Evolutionary conservation across 257 asterid species (phyloP), one percentile per base, ranked within the genome.

Genomic region (Solanum tarijense): DNA sequence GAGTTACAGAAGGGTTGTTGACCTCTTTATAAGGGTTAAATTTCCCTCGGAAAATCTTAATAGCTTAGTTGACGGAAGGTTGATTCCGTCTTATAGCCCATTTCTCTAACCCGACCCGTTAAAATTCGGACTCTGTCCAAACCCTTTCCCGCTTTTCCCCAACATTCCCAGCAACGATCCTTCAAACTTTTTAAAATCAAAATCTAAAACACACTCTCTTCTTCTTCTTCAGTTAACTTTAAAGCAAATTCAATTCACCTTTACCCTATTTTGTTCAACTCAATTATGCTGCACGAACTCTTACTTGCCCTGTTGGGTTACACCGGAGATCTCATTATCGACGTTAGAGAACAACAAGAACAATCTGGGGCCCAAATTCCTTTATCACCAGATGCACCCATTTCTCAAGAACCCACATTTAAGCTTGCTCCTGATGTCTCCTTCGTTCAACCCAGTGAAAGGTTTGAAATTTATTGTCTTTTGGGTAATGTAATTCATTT

Each of bases 251-350:
- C n/a, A 82, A 27, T n/a, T 81, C 66, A 43, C 6, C 25, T 39
- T 62, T 62, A 62, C 62, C 76, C 8, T 29, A 87, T 74, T 74
- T 74, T 74, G 20, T 74, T 74, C 48, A 36, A 74, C 68, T 4
- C 48, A 74, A 32, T 74, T 74, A 97, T 96, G 99, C 93, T 97
- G 62, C 99, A 97, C 95, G 99, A 97, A 90, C 89, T 97, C 89
- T 93, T 97, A 73, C 35, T 96, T 84, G 95, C 98, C 36, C 96
- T 97, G 25, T 60, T 97, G 27, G 99, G 99, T 91, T 94, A 93
- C 95, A 97, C 99, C 69, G 99, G 99, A 82, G 99, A 96, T 91
- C 98, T 97, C 92, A 95, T 97, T 58, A 92, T 96, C 92, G 99
- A 97, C 90, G 92, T 90, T 87, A 91, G 97, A 88, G 96, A 95